Percentiles rank a stretch among this genome's conserved stretches.
phyloP scores from a whole-genome alignment of 768 basidiomycete genomes.

The Hericium erinaceus region DNA sequence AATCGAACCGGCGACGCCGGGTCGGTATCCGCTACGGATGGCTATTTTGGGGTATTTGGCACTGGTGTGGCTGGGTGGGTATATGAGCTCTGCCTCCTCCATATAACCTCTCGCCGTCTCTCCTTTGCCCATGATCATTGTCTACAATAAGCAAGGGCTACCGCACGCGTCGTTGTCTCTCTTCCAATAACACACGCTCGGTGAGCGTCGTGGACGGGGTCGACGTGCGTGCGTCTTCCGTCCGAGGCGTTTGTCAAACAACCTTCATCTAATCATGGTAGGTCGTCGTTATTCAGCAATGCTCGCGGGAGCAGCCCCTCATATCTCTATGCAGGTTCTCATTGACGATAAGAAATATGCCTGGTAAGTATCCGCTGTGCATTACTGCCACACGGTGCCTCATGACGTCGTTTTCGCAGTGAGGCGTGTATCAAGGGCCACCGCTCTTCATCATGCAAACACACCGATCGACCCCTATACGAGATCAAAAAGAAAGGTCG shows the following conservation, averaged over 20 bases:
- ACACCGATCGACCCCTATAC: constrained; percentile 82
- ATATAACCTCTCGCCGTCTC: not conserved
- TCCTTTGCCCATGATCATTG: constrained; percentile 14
- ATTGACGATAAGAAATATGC: constrained; percentile 69
- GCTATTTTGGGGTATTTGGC: not conserved
- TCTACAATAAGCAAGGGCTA: constrained; percentile 5
- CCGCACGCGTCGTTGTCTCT: constrained; percentile 10
- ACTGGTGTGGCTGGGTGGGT: not conserved
- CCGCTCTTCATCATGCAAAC: constrained; percentile 80
- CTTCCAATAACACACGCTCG: constrained; percentile 16
- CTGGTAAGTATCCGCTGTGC: constrained; percentile 39
- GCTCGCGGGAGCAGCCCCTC: not conserved
- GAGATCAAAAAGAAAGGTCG: constrained; percentile 92
- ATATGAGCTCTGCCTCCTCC: not conserved
- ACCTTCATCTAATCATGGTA: constrained; percentile 7
- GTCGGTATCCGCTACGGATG: not conserved
- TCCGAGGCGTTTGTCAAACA: constrained; percentile 7
- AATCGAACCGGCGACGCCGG: too few relatives aligned
- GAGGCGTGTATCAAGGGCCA: constrained; percentile 94
- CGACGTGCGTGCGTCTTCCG: constrained; percentile 8
- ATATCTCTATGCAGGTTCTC: constrained; percentile 38
- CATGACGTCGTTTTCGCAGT: constrained; percentile 31
- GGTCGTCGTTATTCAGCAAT: not conserved
- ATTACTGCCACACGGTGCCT: not conserved
- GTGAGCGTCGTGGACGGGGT: constrained; percentile 15